phyloP scores from a whole-genome alignment of 2,329 filamentous ascomycete species.

The Exutisphaerella laricina region DNA sequence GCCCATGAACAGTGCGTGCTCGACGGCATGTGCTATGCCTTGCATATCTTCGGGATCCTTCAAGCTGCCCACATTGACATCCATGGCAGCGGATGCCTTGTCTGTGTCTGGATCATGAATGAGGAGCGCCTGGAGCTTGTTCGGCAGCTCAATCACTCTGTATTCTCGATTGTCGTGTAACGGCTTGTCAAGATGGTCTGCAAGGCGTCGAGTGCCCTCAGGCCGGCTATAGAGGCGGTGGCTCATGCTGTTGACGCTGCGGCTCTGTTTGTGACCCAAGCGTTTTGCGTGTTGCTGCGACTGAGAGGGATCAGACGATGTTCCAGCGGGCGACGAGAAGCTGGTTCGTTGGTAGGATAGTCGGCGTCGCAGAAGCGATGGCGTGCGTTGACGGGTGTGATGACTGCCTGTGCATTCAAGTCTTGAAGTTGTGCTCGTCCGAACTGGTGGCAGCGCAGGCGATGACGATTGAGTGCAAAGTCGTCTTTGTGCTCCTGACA shows the following conservation, averaged over 20 bases:
- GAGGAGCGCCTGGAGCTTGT: slow-evolving; percentile 82
- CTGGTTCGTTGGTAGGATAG: neutral
- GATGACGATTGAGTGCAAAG: no score
- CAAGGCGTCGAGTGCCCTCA: slow-evolving; percentile 34
- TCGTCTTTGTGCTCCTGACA: neutral
- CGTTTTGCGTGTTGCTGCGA: neutral
- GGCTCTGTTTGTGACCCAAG: neutral
- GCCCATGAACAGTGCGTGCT: slow-evolving; percentile 97
- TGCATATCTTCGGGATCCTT: slow-evolving; percentile 87
- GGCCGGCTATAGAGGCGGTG: slow-evolving; percentile 17
- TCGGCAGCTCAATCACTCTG: slow-evolving; percentile 75
- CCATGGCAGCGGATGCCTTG: slow-evolving; percentile 91
- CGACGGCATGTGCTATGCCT: slow-evolving; percentile 91
- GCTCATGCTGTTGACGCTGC: slow-evolving; percentile 7
- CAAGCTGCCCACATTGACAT: slow-evolving; percentile 94
- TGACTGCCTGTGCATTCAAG: no score
- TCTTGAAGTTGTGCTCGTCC: no score
- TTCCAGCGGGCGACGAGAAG: neutral
- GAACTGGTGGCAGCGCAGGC: no score
- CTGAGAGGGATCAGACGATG: neutral
- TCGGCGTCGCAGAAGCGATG: neutral
- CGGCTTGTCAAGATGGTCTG: slow-evolving; percentile 74
- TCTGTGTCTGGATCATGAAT: slow-evolving; percentile 94
- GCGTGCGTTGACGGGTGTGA: neutral
- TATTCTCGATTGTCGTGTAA: slow-evolving; percentile 82